A percentile compares a stretch with the other conserved stretches of the same genome.
Conservation (phyloP, 2,329 filamentous ascomycete genomes). For the Aspergillus novofumigatus region DNA sequence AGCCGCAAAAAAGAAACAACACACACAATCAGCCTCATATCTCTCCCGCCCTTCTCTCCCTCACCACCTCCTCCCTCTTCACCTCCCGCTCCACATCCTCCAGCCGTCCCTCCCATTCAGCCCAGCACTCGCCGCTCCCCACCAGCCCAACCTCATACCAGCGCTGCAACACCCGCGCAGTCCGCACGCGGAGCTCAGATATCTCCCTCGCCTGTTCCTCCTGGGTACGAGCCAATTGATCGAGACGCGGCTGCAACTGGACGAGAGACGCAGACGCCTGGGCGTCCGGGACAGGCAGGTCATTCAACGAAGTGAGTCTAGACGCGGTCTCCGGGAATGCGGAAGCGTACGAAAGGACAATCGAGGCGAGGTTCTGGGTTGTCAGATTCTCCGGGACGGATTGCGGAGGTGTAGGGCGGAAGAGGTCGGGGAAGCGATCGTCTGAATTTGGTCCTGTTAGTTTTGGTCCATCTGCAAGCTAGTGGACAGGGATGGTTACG, state of each 20-base stretch:
- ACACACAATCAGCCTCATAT: constrained; percentile 22
- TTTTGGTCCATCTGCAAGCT: neutral
- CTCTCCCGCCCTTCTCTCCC: constrained; percentile 50
- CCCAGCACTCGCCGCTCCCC: constrained; percentile 63
- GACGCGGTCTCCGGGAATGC: constrained; percentile 46
- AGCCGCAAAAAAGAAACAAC: neutral
- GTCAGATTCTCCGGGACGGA: constrained; percentile 34
- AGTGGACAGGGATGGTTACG: constrained; percentile 27
- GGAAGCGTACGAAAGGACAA: constrained; percentile 43
- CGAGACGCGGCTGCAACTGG: constrained; percentile 40
- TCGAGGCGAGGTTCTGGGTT: constrained; percentile 34
- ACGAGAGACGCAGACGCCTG: constrained; percentile 39
- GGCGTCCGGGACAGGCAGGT: constrained; percentile 44
- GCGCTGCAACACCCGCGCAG: constrained; percentile 51
- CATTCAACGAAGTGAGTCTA: constrained; percentile 45
- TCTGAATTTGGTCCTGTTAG: constrained; percentile 18
- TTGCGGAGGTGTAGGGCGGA: constrained; percentile 31
- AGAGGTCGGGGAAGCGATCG: constrained; percentile 40
- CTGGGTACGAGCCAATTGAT: constrained; percentile 34
- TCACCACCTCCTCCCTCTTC: constrained; percentile 58
- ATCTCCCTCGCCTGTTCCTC: constrained; percentile 37
- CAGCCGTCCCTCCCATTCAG: constrained; percentile 65
- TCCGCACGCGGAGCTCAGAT: constrained; percentile 39
- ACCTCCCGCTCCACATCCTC: constrained; percentile 63
- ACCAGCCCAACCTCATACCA: constrained; percentile 75